A percentile compares a stretch with the other conserved stretches of the same genome.
Conservation (phyloP, 352 stramenopile species). For the Blastocystis sp. region DNA sequence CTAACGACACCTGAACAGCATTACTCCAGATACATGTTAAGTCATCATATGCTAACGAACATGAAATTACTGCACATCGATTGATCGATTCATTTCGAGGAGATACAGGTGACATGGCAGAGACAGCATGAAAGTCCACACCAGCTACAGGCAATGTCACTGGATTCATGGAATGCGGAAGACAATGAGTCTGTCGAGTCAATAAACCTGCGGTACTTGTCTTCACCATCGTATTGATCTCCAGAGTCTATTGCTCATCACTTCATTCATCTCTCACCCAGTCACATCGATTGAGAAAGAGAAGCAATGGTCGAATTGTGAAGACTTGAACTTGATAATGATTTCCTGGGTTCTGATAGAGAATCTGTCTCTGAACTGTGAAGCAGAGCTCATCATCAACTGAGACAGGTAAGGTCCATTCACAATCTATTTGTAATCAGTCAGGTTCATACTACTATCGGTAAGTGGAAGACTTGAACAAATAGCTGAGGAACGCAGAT, state of each 20-base stretch:
- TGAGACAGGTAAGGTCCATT: not conserved
- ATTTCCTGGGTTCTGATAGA: constrained; percentile 1
- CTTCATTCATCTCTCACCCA: not conserved
- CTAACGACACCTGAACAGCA: not conserved
- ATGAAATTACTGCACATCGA: not conserved
- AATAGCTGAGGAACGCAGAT: not conserved
- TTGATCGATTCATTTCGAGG: not conserved
- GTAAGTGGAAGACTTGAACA: not conserved
- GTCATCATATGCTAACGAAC: not conserved
- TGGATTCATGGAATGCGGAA: not conserved
- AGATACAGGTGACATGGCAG: not conserved
- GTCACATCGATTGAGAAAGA: constrained; percentile 35
- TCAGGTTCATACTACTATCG: not conserved
- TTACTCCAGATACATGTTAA: not conserved
- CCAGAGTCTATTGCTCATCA: not conserved
- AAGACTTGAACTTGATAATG: constrained; percentile 45
- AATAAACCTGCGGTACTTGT: not conserved
- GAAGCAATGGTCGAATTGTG: not conserved
- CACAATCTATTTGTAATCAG: no score
- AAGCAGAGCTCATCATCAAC: constrained; percentile 27
- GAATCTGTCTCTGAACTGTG: not conserved
- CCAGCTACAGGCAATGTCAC: not conserved
- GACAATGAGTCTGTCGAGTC: not conserved
- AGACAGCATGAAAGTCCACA: not conserved
- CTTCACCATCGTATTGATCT: not conserved